Evolutionary conservation across 1,284 basidiomycete species (phyloP), one percentile per base, ranked within the genome.

Genomic region (Moesziomyces sp.): DNA sequence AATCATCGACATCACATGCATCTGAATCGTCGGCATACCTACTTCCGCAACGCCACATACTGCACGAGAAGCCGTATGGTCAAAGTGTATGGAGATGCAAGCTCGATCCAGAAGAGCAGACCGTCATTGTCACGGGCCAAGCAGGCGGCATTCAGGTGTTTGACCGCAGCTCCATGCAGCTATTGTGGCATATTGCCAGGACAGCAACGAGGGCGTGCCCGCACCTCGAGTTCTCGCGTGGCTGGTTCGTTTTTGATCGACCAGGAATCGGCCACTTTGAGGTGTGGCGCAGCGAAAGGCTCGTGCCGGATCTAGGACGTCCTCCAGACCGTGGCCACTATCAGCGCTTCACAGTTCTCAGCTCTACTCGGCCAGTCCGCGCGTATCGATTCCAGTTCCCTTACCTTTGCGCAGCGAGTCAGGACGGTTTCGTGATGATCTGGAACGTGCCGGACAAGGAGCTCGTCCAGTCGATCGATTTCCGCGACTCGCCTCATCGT

Each of bases 311-410:
- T 40, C 65, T 69, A 5, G 64, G 60, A 14, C 63, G 57, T 14
- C 43, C 52, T 10, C 65, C 72, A 7, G 58, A 73, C 23, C 72
- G 78, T 14, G 78, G 79, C 47, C 67, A 56, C 50, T 81, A 59
- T 43, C 63, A 65, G 21, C 63, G 52, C 23, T 67, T 61, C 38
- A 45, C 64, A 5, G 58, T 69, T 24, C 53, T 81, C 42, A 62
- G 51, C 26, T 58, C 69, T 1, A 40, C 59, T 5, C 61, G 68
- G 11, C 52, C 63, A 8, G 58, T 70, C 18, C 63, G 69, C 11
- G 79, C 79, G 18, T 80, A 68, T 51, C 78, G 79, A 13, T 74
- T 81, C 47, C 76, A 80, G 45, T 80, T 58, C 19, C 78, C 79
- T 1, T 67, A 61, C 24, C 58, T 81, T 9, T 66, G 62, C 24